These are phyloP conservation scores for Guillardia theta DNA, from an alignment of 78 protist species.

Conservation along the genomic window DNA sequence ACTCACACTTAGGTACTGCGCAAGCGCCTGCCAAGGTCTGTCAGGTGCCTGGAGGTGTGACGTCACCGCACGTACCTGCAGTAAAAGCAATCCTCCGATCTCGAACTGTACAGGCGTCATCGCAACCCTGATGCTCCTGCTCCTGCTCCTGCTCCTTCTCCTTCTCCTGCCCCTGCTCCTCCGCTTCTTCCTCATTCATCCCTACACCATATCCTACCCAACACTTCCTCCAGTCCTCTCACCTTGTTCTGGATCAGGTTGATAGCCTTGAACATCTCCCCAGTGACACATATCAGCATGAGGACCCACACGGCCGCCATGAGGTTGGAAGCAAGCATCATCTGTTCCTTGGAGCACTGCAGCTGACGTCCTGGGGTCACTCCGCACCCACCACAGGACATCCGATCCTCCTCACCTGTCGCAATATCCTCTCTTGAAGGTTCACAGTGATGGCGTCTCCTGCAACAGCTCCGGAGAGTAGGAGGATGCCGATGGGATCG, in stretches of 20 bases:
- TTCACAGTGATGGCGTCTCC: slow-evolving; percentile 5
- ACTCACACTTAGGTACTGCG: neutral
- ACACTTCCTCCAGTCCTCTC: no score
- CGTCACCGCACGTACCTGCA: no score
- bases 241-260: no score
- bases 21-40: neutral
- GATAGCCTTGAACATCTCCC: neutral
- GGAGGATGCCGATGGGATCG: neutral
- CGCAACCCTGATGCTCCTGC: no score
- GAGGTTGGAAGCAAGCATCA: neutral
- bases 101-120: no score
- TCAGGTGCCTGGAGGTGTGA: no score
- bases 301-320: slow-evolving; percentile 24
- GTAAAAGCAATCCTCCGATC: no score
- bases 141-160: no score
- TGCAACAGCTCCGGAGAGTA: neutral
- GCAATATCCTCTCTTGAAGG: neutral
- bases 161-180: no score
- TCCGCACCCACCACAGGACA: neutral
- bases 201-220: no score
- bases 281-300: neutral
- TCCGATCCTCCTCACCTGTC: neutral
- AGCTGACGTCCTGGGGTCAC: neutral
- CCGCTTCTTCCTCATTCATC: no score
- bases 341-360: neutral